Base-by-base conservation (phyloP, 108 stramenopile species). In the Conticribra guillardii region DNA sequence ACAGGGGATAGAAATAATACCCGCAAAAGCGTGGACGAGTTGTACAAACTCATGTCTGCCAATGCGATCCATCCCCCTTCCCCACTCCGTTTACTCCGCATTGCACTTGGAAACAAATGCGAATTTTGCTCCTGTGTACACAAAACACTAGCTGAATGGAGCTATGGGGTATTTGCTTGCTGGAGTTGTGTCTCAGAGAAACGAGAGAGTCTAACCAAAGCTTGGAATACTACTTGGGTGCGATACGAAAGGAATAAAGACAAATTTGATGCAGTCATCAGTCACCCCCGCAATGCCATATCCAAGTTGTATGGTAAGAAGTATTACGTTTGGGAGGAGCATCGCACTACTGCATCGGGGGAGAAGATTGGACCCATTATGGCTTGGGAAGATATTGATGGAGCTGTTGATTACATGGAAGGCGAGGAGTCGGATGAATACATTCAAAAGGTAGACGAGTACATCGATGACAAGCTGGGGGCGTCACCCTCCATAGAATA, bases 21-120 rank as follows among this genome's bases (percentile, higher is more conserved):
- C 17, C 11, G 4, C 21, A 58, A 58, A 4, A 58, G 56, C 23
- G 27, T 58, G 56, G 8, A 26, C 17, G 23, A 58, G 5, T 17
- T 58, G 56, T 58, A 58, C 56, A 27, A 26, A 22, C 56, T 58
- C 23, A 58, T 26, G 5, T 26, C 4, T 4, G 5, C 11, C 4
- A 17, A 58, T 16, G 44, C 41, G 31, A 63, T 63, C 3, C 62
- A 63, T 19, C 19, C 47, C 45, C 62, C 62, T 19, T 63, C 62
- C n/a, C 62, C 48, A 2, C 46, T 63, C 11, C 62, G 62, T 4
- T 19, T 41, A 26, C 45, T 63, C 16, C 45, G 45, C 26, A 63
- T 63, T 47, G 62, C 62, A 41, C 45, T 45, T 7, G 62, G 62
- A 27, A 63, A 63, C 62, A 47, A 63, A 19, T 63, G 62, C 16